Evolutionary conservation across 345 rosid species (phyloP).

Genomic region (Sisymbrium irio): DNA sequence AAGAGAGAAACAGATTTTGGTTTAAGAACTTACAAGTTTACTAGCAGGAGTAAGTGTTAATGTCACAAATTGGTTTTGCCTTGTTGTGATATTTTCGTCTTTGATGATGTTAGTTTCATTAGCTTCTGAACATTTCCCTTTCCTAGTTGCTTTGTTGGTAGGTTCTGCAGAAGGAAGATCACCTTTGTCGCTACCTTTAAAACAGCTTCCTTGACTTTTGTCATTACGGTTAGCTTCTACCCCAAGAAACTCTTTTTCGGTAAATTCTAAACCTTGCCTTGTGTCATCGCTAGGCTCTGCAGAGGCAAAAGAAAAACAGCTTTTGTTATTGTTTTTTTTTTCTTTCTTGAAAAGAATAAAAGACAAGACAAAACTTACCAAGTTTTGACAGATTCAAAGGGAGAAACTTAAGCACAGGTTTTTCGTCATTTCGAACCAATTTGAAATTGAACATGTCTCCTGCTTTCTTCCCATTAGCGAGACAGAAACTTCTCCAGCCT

Average conservation of each 20-base stretch:
- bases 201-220: neutral
- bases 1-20: neutral
- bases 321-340: neutral
- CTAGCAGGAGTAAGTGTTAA: neutral
- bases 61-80: constrained; percentile 3
- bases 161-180: neutral
- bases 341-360: neutral
- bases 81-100: neutral
- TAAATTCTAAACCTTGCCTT: neutral
- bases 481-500: constrained; percentile 29
- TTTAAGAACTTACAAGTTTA: constrained; percentile 14
- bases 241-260: neutral
- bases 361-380: neutral
- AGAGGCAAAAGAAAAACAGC: neutral
- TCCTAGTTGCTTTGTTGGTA: too few species aligned
- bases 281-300: constrained; percentile 12
- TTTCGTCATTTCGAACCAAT: neutral
- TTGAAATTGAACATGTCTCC: neutral
- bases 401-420: constrained; percentile 7
- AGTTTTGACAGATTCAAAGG: neutral
- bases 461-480: constrained; percentile 14
- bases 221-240: neutral
- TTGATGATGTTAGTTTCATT: neutral
- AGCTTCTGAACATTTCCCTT: neutral
- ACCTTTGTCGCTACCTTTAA: neutral